Evolutionary conservation across 345 rosid genomes (phyloP).

Genomic region (Linum usitatissimum): DNA sequence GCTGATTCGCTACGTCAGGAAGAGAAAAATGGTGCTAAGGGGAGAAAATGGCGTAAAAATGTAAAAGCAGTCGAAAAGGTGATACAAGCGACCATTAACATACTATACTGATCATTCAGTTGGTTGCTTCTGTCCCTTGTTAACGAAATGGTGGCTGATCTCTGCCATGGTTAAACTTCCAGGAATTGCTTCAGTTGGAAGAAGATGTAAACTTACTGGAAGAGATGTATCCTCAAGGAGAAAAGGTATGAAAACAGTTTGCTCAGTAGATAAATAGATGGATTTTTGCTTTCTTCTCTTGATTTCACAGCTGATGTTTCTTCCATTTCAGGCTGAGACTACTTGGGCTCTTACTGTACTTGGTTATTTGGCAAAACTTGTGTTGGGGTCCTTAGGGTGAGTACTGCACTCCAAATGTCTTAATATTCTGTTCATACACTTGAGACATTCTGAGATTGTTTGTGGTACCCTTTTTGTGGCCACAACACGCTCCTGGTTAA

Average conservation of each 20-base stretch:
- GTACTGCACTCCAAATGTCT: constrained; percentile 11
- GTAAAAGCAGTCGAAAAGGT: constrained; percentile 96
- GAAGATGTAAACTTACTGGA: constrained; percentile 96
- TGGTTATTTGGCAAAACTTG: constrained; percentile 84
- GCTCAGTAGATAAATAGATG: constrained; percentile 1
- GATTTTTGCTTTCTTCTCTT: neutral
- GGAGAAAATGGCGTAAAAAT: constrained; percentile 95
- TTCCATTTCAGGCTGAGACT: constrained; percentile 72
- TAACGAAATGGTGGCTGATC: constrained; percentile 7
- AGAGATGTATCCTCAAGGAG: constrained; percentile 99
- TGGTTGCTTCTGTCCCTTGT: neutral
- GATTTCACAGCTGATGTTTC: constrained; percentile 8
- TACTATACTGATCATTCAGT: neutral
- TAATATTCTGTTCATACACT: neutral
- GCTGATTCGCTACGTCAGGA: constrained; percentile 94
- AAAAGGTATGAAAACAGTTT: constrained; percentile 42
- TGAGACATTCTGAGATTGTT: neutral
- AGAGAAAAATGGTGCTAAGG: constrained; percentile 89
- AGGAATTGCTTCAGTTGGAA: constrained; percentile 89
- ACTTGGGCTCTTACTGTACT: constrained; percentile 95
- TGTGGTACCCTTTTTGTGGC: neutral
- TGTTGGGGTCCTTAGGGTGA: constrained; percentile 82
- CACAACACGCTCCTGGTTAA: too few species aligned
- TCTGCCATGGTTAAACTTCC: constrained; percentile 18
- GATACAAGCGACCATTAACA: neutral